phyloP scores from a whole-genome alignment of 129 eudicot genomes.

The Flaveria robusta region DNA sequence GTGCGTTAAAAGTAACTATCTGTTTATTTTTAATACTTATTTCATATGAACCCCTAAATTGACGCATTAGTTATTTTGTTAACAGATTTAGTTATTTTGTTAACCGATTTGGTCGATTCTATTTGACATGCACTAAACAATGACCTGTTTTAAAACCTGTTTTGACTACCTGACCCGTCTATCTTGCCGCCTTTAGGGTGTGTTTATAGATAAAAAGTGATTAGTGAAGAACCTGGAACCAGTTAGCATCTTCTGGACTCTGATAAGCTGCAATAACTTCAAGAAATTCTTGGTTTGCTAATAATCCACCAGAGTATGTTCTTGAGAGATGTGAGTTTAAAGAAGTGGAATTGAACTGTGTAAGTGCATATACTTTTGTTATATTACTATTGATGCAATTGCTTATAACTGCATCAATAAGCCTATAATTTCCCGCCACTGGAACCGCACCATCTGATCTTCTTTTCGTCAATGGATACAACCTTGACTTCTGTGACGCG shows the following conservation, averaged over 20 bases:
- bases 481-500: conserved; percentile 52
- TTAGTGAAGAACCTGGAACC: conserved; percentile 73
- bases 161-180: not conserved
- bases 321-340: conserved; percentile 86
- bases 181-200: not conserved
- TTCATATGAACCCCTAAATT: not conserved
- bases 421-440: conserved; percentile 85
- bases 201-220: not conserved
- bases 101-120: not conserved
- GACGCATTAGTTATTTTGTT: too few relatives aligned
- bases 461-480: conserved; percentile 84
- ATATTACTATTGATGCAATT: conserved; percentile 91
- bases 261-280: conserved; percentile 96
- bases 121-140: not conserved
- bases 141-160: not conserved
- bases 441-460: conserved; percentile 97
- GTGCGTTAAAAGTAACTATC: not conserved
- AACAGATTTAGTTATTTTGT: not conserved
- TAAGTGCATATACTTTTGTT: conserved; percentile 77
- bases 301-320: conserved; percentile 74
- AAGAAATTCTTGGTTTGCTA: conserved; percentile 70
- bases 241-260: conserved; percentile 67
- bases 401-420: conserved; percentile 87
- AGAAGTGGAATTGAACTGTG: conserved; percentile 90
- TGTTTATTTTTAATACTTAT: not conserved